Evolutionary conservation across 1,284 basidiomycete genomes (phyloP), one percentile per base, ranked within the genome.

Genomic region (Boletus hoseneyae): DNA sequence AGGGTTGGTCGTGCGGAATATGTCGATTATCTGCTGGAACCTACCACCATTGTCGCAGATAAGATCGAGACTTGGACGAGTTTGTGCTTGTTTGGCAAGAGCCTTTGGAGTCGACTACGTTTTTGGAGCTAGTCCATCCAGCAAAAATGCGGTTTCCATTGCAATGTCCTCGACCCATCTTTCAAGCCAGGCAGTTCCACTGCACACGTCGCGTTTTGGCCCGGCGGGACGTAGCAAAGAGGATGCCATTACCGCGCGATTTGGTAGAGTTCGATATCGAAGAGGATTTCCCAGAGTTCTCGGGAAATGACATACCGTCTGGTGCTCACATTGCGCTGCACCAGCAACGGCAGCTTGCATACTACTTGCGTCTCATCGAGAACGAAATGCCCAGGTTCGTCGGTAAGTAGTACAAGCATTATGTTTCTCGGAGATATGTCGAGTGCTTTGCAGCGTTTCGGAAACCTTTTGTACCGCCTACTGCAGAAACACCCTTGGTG

Each of bases 351-450:
- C 78, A 86, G 58, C 70, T 78, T 43, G 70, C 91, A 41, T 77
- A 85, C 56, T 88, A 93, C 59, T 71, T 93, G 64, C 77, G 88
- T 45, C 76, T 92, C 57, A 90, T 93, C 54, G 90, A 91, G 65
- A 81, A 87, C 56, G 92, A 94, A 67, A 81, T 90, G 75, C 84
- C 85, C 16, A 81, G 85, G 59, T 78, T 95, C 34, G 83, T 87
- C 56, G 85, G 92, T 93, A 62, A 68, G 87, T 74, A 9, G 16
- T 18, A 34, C 23, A 27, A 15, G 37, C 45, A 2, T 16, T 21
- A 10, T 38, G 23, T 43, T 19, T 48, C 41, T 50, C 46, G 40
- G 53, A 41, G 51, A 37, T 43, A 41, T 52, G 35, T 47, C 55
- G 45, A 57, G 27, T 15, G 42, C 38, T 59, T 47, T 50, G 41